Conservation (phyloP, 225 moss, liverwort and hornwort species). For the Straminergon stramineum region DNA sequence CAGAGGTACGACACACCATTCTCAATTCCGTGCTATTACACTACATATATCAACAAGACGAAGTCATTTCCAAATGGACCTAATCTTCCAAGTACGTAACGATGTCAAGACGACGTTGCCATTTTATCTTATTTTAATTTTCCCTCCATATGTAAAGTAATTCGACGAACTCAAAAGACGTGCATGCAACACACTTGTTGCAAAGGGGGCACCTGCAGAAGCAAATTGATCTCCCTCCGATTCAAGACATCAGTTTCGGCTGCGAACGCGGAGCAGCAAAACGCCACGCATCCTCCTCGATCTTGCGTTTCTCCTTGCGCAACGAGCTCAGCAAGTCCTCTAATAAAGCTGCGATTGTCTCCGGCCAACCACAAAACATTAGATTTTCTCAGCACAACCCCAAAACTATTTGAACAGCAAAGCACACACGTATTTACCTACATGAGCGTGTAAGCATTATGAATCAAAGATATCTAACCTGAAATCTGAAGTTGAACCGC, state of each 20-base stretch:
- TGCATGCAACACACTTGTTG: neutral
- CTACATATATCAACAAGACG: neutral
- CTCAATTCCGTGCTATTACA: neutral
- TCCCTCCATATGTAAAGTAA: neutral
- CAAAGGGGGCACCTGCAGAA: neutral
- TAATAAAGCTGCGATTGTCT: slow-evolving; percentile 20
- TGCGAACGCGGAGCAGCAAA: slow-evolving; percentile 47
- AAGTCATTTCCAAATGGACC: neutral
- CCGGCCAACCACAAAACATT: neutral
- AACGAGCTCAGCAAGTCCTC: slow-evolving; percentile 37
- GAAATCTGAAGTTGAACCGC: neutral
- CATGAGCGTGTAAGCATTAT: neutral
- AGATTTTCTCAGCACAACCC: neutral
- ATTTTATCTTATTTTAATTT: neutral
- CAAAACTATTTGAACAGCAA: neutral
- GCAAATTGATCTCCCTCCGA: neutral
- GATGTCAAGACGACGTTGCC: neutral
- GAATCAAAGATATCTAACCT: neutral
- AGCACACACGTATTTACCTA: neutral
- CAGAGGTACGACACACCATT: neutral
- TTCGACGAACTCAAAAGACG: neutral
- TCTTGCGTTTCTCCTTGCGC: slow-evolving; percentile 37
- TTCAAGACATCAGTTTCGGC: slow-evolving; percentile 39
- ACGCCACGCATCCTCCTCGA: slow-evolving; percentile 56
- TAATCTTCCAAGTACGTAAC: neutral